Evolutionary conservation across 305 asterid genomes (phyloP).

Genomic region (Ilex paraguariensis): DNA sequence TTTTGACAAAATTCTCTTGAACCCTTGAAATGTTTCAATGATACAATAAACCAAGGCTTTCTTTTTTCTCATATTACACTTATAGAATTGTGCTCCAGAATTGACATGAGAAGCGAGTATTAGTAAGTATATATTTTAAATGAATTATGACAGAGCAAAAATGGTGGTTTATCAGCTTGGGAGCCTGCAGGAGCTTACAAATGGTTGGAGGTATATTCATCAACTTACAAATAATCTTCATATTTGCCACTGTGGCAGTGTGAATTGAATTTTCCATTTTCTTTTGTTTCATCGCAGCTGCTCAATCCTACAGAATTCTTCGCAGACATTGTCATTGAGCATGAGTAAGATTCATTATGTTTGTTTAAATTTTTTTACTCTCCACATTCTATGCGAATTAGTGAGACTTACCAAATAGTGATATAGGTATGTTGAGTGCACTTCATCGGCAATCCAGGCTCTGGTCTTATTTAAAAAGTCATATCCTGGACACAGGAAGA

Average conservation of each 20-base stretch:
- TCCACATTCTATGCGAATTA: too few relatives aligned
- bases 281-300: constrained; percentile 31
- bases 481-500: constrained; percentile 61
- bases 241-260: too few relatives aligned
- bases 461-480: constrained; percentile 59
- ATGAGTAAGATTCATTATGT: constrained; percentile 54
- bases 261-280: background rate
- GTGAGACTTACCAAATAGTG: constrained; percentile 1
- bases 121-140: background rate
- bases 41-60: too few relatives aligned
- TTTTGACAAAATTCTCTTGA: too few relatives aligned
- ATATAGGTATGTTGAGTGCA: constrained; percentile 77
- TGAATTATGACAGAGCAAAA: constrained; percentile 59
- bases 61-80: too few relatives aligned
- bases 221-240: background rate
- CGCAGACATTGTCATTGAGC: constrained; percentile 73
- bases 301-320: constrained; percentile 88
- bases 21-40: too few relatives aligned
- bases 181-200: constrained; percentile 85
- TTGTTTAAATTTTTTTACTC: too few relatives aligned
- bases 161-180: constrained; percentile 90
- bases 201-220: constrained; percentile 69
- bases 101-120: too few relatives aligned
- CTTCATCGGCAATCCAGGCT: constrained; percentile 74
- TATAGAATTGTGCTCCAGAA: too few relatives aligned